Evolutionary conservation across 352 stramenopile species (phyloP).

Genomic region (Globisporangium canariense): DNA sequence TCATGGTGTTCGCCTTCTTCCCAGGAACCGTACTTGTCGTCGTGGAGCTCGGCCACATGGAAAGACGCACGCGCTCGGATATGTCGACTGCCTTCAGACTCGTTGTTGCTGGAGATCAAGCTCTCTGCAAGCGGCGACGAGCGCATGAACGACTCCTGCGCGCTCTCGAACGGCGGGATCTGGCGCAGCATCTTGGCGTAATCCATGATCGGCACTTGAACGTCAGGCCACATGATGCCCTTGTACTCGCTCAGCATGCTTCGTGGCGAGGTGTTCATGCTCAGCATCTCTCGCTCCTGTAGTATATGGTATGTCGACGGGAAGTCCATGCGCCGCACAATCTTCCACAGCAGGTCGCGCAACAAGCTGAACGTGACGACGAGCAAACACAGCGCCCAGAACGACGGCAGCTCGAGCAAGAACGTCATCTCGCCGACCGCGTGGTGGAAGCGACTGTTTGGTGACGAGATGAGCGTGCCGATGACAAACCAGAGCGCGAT

Average conservation of each 20-base stretch:
- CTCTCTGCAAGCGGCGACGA: constrained; percentile 58
- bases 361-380: constrained; percentile 61
- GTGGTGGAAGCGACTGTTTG: constrained; percentile 49
- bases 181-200: constrained; percentile 47
- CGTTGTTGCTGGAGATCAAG: constrained; percentile 34
- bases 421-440: constrained; percentile 70
- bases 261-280: constrained; percentile 53
- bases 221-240: constrained; percentile 33
- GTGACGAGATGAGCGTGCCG: constrained; percentile 51
- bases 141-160: constrained; percentile 49
- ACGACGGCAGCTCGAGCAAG: constrained; percentile 49
- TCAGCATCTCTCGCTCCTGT: constrained; percentile 68
- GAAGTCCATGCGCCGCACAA: constrained; percentile 55
- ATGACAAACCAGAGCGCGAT: constrained; percentile 67
- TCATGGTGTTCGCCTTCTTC: constrained; percentile 3
- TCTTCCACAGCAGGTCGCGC: constrained; percentile 72
- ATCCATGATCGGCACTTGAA: constrained; percentile 42
- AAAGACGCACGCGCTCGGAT: constrained; percentile 64
- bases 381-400: constrained; percentile 58
- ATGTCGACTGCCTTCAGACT: constrained; percentile 21
- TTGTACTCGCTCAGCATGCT: constrained; percentile 42
- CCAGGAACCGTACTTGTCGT: constrained; percentile 11
- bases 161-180: constrained; percentile 44
- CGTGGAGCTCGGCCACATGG: constrained; percentile 25
- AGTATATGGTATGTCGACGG: constrained; percentile 78